A percentile compares a stretch with the other conserved stretches of the same genome.
These are phyloP conservation scores for Podila horticola DNA, from an alignment of 192 early-diverging fungal species.

Conservation along the genomic window DNA sequence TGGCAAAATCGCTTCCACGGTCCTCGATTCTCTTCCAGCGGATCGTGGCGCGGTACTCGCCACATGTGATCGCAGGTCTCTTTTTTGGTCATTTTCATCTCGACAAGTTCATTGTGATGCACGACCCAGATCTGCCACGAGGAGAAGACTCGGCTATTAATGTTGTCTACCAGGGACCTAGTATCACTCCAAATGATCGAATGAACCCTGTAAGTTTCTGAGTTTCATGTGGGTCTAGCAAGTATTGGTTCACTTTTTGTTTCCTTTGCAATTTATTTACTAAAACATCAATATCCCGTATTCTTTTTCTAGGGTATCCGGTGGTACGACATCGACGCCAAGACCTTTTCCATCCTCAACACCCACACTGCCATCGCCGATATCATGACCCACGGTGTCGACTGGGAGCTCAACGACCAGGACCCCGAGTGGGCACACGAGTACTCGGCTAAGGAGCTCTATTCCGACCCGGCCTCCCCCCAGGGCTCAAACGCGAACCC, in stretches of 20 bases:
- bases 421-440: conserved; percentile 59
- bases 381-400: conserved; percentile 33
- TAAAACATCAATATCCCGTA: not conserved
- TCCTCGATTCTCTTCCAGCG: conserved; percentile 59
- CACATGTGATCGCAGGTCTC: conserved; percentile 62
- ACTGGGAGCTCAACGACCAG: conserved; percentile 47
- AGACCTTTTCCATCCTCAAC: conserved; percentile 62
- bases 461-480: conserved; percentile 6
- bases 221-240: not conserved
- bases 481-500: not conserved
- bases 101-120: conserved; percentile 63
- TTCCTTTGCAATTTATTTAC: not conserved
- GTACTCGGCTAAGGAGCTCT: conserved; percentile 58
- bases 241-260: not conserved
- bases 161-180: conserved; percentile 58
- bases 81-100: conserved; percentile 66
- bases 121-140: conserved; percentile 37
- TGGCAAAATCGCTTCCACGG: conserved; percentile 53
- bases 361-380: conserved; percentile 60
- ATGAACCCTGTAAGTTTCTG: conserved; percentile 56
- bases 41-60: conserved; percentile 62
- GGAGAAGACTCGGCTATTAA: conserved; percentile 52
- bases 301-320: conserved; percentile 26
- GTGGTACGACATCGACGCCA: conserved; percentile 62
- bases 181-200: conserved; percentile 57